These are phyloP conservation scores for carrot (Daucus carota) DNA, from an alignment of 129 eudicot species.

Conservation along the genomic window DNA sequence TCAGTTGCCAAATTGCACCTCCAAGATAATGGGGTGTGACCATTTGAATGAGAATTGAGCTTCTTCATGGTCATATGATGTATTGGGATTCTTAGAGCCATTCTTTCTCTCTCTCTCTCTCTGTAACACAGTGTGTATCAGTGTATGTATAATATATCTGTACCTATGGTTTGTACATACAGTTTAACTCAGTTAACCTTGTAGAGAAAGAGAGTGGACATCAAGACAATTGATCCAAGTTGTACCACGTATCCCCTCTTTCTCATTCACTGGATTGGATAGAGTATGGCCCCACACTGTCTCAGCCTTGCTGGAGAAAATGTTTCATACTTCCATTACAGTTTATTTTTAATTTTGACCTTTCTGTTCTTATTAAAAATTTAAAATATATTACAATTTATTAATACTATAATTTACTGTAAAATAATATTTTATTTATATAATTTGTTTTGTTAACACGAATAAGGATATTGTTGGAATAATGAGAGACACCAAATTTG, in stretches of 20 bases:
- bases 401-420: no score
- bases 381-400: no score
- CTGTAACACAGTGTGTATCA: neutral
- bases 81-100: constrained; percentile 40
- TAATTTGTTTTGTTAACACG: no score
- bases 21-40: constrained; percentile 31
- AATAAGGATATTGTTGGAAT: no score
- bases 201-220: constrained; percentile 14
- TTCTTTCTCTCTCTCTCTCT: constrained; percentile 5
- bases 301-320: neutral
- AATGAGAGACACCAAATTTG: no score
- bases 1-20: constrained; percentile 31
- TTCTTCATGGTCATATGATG: constrained; percentile 24
- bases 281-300: neutral
- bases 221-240: constrained; percentile 27
- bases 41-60: constrained; percentile 22
- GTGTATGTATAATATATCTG: neutral
- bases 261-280: constrained; percentile 31
- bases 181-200: constrained; percentile 1
- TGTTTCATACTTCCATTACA: neutral
- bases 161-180: neutral
- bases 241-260: constrained; percentile 43
- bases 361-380: neutral
- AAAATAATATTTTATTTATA: no score
- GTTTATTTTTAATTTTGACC: neutral